phyloP scores from a whole-genome alignment of 352 stramenopile species.

The Pythium rishiriense region DNA sequence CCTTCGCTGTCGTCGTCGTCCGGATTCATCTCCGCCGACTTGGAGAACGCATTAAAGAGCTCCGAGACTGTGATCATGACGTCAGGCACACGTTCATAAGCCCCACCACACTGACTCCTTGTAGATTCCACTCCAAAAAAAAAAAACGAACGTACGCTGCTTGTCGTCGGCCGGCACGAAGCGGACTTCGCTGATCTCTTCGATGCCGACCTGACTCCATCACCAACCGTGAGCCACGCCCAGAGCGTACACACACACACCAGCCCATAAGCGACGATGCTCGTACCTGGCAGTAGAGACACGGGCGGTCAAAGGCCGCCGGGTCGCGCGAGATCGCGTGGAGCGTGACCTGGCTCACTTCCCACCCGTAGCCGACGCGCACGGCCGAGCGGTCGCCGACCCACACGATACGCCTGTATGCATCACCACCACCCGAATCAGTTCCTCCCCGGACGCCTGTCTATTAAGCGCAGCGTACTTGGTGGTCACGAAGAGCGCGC shows the following conservation, averaged over 20 bases:
- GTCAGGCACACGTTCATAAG: background rate
- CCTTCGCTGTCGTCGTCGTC: conserved; percentile 57
- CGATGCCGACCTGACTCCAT: conserved; percentile 61
- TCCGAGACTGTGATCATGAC: conserved; percentile 49
- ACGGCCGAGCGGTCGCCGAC: conserved; percentile 35
- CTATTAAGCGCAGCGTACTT: conserved; percentile 24
- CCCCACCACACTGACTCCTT: conserved; percentile 5
- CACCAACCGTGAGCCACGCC: too few relatives aligned
- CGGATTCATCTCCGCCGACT: conserved; percentile 82
- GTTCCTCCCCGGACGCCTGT: background rate
- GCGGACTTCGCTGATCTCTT: conserved; percentile 71
- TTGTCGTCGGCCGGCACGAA: conserved; percentile 72
- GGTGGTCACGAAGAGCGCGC: conserved; percentile 43
- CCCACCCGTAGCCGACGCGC: conserved; percentile 71
- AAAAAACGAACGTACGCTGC: conserved; percentile 41
- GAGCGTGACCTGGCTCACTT: conserved; percentile 66
- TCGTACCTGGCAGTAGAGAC: conserved; percentile 76
- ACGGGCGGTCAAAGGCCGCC: conserved; percentile 58
- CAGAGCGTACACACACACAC: background rate
- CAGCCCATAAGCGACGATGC: background rate
- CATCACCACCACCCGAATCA: background rate
- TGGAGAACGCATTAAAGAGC: conserved; percentile 75
- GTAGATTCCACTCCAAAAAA: background rate
- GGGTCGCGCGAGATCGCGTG: conserved; percentile 79
- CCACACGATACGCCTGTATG: conserved; percentile 61